Evolutionary conservation across 352 stramenopile species (phyloP).

Genomic region (Halophytophthora polymorphica): DNA sequence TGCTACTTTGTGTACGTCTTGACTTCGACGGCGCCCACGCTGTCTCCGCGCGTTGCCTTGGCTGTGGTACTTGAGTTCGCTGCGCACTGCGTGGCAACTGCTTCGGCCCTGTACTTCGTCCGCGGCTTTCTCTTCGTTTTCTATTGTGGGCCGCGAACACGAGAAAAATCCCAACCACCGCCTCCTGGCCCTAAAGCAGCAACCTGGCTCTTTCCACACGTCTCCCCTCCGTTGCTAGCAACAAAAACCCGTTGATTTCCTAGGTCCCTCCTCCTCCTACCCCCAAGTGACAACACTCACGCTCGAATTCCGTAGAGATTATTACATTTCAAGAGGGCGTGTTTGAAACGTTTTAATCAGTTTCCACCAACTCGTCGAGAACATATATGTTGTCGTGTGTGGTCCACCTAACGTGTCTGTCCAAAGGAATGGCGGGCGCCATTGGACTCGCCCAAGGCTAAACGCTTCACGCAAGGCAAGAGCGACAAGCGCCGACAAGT

Average conservation of each 20-base stretch:
- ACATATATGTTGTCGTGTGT: too few species aligned
- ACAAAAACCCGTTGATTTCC: neutral
- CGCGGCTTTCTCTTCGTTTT: constrained; percentile 14
- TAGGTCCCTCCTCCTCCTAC: neutral
- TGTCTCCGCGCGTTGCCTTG: too few species aligned
- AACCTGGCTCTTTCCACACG: neutral
- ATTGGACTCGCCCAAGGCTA: constrained; percentile 12
- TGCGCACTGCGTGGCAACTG: too few species aligned
- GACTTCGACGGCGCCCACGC: too few species aligned
- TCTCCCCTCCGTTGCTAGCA: constrained; percentile 9
- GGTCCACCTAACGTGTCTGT: too few species aligned
- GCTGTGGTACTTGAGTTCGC: too few species aligned
- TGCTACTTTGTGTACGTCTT: too few species aligned
- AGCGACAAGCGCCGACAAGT: neutral
- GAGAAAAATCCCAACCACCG: constrained; percentile 6
- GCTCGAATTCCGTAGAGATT: too few species aligned
- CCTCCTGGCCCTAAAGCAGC: neutral
- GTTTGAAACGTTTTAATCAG: too few species aligned
- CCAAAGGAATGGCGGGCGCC: neutral
- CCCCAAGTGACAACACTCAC: neutral
- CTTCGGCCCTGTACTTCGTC: neutral
- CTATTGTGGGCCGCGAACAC: constrained; percentile 13
- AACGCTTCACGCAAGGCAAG: constrained; percentile 5
- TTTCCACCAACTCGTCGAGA: too few species aligned
- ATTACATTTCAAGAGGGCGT: too few species aligned